phyloP scores from a whole-genome alignment of 176 grass and related monocot genomes.

The Poa annua region DNA sequence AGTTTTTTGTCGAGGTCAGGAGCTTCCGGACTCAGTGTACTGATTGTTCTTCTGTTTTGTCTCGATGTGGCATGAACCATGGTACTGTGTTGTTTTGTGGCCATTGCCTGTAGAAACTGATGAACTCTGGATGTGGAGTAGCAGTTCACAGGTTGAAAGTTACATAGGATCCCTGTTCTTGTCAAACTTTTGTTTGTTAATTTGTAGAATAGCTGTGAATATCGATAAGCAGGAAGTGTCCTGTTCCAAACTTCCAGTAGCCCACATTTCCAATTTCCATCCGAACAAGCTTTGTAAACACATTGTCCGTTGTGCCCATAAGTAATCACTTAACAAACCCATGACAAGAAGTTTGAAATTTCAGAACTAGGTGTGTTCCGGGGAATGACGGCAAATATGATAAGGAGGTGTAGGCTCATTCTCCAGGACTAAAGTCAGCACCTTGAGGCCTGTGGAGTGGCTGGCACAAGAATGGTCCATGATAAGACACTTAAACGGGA shows the following conservation, averaged over 20 bases:
- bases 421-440: background rate
- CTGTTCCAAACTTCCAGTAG: background rate
- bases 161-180: background rate
- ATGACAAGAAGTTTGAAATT: background rate
- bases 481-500: too few relatives aligned
- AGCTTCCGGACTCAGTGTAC: background rate
- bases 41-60: background rate
- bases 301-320: background rate
- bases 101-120: background rate
- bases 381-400: background rate
- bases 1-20: constrained; percentile 78
- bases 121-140: constrained; percentile 1
- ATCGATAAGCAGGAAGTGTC: background rate
- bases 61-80: background rate
- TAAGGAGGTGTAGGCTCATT: background rate
- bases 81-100: background rate
- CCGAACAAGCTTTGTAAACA: background rate
- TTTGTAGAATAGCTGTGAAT: background rate
- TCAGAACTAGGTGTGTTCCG: background rate
- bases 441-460: too few relatives aligned
- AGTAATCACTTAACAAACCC: background rate
- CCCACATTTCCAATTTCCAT: background rate
- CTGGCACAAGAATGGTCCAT: too few relatives aligned
- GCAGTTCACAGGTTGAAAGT: background rate
- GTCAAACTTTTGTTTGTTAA: background rate